Evolutionary conservation across 345 rosid species (phyloP).

Genomic region (Ailanthus altissimus): DNA sequence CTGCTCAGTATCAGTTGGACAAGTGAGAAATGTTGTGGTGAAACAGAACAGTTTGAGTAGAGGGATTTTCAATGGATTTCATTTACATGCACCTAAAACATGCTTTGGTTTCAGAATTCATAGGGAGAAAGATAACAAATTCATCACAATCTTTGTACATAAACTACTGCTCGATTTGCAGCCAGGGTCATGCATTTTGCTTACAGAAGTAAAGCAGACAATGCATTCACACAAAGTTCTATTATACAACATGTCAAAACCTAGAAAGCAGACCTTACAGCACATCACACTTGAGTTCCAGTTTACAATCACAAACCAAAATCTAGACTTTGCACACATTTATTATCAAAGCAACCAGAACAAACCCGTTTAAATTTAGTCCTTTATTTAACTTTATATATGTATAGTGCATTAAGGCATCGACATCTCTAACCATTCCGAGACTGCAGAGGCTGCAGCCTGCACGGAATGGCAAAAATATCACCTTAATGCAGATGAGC

Average conservation of each 20-base stretch:
- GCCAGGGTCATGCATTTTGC: not conserved
- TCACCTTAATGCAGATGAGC: constrained; percentile 43
- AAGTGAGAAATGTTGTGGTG: too few relatives aligned
- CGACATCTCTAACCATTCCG: constrained; percentile 24
- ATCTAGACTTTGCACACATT: not conserved
- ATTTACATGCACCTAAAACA: too few relatives aligned
- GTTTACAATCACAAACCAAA: constrained; percentile 11
- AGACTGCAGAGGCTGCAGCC: not conserved
- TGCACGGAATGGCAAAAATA: constrained; percentile 26
- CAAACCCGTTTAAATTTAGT: constrained; percentile 6
- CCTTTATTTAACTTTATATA: not conserved
- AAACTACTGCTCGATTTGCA: not conserved
- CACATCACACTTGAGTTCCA: constrained; percentile 9
- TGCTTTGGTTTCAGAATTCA: not conserved
- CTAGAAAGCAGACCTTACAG: constrained; percentile 6
- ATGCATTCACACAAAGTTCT: constrained; percentile 4
- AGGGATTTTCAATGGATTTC: too few relatives aligned
- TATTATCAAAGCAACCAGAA: not conserved
- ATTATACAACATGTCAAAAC: not conserved
- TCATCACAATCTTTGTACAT: not conserved
- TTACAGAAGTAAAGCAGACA: not conserved
- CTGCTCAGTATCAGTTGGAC: too few relatives aligned
- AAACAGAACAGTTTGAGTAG: too few relatives aligned
- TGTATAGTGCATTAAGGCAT: constrained; percentile 28
- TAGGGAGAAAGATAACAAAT: not conserved